phyloP scores from a whole-genome alignment of 176 grass and related monocot genomes.

The Avena insularis region DNA sequence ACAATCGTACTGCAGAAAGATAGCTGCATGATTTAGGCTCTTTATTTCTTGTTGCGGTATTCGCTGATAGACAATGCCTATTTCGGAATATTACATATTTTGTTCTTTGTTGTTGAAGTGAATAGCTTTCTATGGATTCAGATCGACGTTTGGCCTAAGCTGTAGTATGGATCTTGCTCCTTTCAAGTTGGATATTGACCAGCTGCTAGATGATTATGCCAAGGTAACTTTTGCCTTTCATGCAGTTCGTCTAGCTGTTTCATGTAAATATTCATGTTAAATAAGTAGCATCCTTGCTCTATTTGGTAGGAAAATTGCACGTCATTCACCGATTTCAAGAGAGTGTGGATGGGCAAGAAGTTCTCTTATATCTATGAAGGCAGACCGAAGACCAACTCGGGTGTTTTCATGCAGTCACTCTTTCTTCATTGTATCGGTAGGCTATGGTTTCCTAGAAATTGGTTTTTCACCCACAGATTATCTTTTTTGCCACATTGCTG shows the following conservation, averaged over 20 bases:
- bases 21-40: neutral
- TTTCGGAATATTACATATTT: neutral
- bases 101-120: neutral
- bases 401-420: constrained; percentile 86
- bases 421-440: constrained; percentile 71
- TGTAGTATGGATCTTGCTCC: constrained; percentile 60
- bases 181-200: constrained; percentile 84
- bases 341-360: constrained; percentile 69
- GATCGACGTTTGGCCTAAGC: neutral
- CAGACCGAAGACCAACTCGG: constrained; percentile 58
- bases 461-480: neutral
- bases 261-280: neutral
- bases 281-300: neutral
- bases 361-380: constrained; percentile 85
- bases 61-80: neutral
- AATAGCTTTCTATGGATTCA: neutral
- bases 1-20: constrained; percentile 2
- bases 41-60: neutral
- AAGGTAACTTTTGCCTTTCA: constrained; percentile 40
- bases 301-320: constrained; percentile 55
- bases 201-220: constrained; percentile 63
- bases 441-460: constrained; percentile 23
- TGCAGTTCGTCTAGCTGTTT: neutral
- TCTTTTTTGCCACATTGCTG: neutral
- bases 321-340: constrained; percentile 58